Percentiles rank a stretch among this genome's conserved stretches.
phyloP scores from a whole-genome alignment of 306 rosid genomes.

The Quercus variabilis region DNA sequence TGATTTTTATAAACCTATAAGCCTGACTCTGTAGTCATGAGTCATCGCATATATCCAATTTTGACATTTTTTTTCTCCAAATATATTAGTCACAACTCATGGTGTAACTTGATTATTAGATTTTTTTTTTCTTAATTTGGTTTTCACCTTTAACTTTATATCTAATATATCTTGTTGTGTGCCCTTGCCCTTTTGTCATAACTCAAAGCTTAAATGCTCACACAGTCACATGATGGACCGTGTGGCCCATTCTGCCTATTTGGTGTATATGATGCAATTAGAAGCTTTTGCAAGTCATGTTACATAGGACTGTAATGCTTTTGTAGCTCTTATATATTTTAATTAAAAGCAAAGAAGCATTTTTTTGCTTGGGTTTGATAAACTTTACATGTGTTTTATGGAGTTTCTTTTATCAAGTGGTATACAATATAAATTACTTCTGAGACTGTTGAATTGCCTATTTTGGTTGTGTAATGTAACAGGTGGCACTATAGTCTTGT shows the following conservation, averaged over 20 bases:
- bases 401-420: constrained; percentile 13
- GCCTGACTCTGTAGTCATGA: not conserved
- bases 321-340: constrained; percentile 8
- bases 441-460: constrained; percentile 15
- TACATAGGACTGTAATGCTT: constrained; percentile 8
- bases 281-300: constrained; percentile 7
- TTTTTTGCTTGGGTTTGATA: not conserved
- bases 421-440: constrained; percentile 8
- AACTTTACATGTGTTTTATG: not conserved
- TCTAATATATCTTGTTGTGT: too few species aligned
- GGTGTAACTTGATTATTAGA: too few species aligned
- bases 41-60: not conserved
- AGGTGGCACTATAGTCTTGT: constrained; percentile 82
- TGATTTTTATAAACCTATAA: not conserved
- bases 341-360: not conserved
- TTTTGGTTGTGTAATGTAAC: constrained; percentile 33
- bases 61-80: not conserved
- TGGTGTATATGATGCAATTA: not conserved
- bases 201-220: too few species aligned
- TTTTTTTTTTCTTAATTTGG: too few species aligned
- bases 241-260: too few species aligned
- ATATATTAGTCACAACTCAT: not conserved
- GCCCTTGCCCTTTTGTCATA: too few species aligned
- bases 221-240: too few species aligned
- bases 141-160: too few species aligned